Evolutionary conservation across 371 early-diverging fungal species (phyloP).

Genomic region (Mycotypha africana): DNA sequence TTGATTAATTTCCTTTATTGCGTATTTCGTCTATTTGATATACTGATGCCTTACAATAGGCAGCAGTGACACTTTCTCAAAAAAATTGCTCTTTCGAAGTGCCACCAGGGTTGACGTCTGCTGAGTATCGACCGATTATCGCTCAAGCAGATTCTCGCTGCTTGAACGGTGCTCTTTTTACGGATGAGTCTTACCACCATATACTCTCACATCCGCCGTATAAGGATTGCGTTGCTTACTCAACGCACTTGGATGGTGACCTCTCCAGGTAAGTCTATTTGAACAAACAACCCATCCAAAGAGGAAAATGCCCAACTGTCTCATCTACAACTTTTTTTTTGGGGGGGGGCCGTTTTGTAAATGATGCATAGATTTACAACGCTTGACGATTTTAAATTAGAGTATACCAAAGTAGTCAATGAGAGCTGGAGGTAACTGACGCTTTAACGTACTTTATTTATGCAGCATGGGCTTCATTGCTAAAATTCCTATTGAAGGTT

Average conservation of each 20-base stretch:
- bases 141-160: conserved; percentile 74
- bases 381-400: conserved; percentile 66
- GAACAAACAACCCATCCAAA: too few species aligned
- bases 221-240: conserved; percentile 86
- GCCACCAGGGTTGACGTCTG: conserved; percentile 63
- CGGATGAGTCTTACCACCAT: conserved; percentile 72
- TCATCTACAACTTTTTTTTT: too few species aligned
- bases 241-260: conserved; percentile 75
- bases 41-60: too few species aligned
- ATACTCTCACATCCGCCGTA: conserved; percentile 91
- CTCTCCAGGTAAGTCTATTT: conserved; percentile 47
- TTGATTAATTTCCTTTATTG: too few species aligned
- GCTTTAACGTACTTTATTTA: background rate
- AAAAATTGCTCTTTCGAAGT: conserved; percentile 82
- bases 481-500: conserved; percentile 39
- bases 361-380: conserved; percentile 65
- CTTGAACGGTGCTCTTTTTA: conserved; percentile 54
- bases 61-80: conserved; percentile 78
- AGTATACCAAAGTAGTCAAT: conserved; percentile 68
- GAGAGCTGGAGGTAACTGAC: conserved; percentile 63
- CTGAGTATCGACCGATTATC: conserved; percentile 78
- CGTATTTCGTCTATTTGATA: background rate
- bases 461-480: background rate
- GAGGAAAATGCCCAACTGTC: too few species aligned
- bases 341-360: too few species aligned